Evolutionary conservation across 805 yeast genomes (phyloP), one percentile per base, ranked within the genome.

Genomic region (Candida rishiriensis): DNA sequence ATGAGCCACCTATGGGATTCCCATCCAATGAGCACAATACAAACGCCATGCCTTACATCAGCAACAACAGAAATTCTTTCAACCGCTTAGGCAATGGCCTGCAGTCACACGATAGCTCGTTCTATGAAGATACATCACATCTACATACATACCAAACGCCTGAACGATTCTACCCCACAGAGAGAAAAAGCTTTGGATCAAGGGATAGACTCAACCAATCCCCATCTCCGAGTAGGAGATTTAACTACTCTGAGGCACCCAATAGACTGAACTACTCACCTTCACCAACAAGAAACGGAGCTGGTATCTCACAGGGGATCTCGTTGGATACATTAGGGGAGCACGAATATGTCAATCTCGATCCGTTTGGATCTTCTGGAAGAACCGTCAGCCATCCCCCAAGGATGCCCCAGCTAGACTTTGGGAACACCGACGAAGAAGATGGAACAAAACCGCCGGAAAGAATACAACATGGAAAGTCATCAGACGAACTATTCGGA

Each of bases 211-310:
- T 39, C 6, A 43, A 39, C 14, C 29, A 15, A 13, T 48, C 52
- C 1, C 41, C 48, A 7, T 55, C 59, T 2, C 54, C 61, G 10
- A 39, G 41, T 4, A 44, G 57, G 34, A 35, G 42, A 8, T 42
- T 47, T 9, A 41, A 47, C n/a, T 47, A 47, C 32, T 47, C 55
- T 17, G 51, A 55, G 3, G 50, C 58, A 5, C 56, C 58, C 2
- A 51, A 47, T 16, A 47, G 44, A 38, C 33, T 45, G 16, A 17
- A 47, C n/a, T 50, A 47, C 34, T 49, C 59, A 2, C 51, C 57
- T 0, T 57, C 63, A 7, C 59, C 60, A 3, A 49, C 49, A 16
- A 37, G 51, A 29, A 32, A 17, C 12, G 29, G 17, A n/a, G 38
- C n/a, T 3, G 11, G 26, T 29, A 12, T 26, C n/a, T 37, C 13